phyloP scores from a whole-genome alignment of 352 stramenopile species.

The Phytophthora megakarya region DNA sequence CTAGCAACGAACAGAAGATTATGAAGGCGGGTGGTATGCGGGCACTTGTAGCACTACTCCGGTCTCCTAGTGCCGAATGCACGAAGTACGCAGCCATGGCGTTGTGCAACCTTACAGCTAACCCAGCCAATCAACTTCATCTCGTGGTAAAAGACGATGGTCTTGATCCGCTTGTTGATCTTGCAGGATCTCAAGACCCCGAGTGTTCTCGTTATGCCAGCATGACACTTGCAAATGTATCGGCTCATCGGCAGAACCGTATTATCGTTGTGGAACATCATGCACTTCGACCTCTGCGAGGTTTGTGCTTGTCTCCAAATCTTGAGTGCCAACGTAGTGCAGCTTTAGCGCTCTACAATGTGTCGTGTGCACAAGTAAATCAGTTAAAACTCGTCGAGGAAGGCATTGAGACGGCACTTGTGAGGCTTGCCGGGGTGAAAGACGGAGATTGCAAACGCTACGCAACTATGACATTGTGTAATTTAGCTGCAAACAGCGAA shows the following conservation, averaged over 20 bases:
- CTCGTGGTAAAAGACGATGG: constrained; percentile 84
- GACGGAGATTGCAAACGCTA: constrained; percentile 95
- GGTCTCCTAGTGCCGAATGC: constrained; percentile 54
- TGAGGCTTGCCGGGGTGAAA: constrained; percentile 77
- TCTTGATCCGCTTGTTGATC: constrained; percentile 78
- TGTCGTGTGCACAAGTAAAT: constrained; percentile 92
- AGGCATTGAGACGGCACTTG: constrained; percentile 87
- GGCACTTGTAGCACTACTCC: constrained; percentile 67
- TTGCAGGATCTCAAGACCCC: constrained; percentile 66
- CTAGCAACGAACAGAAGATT: constrained; percentile 74
- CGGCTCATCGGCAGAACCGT: constrained; percentile 88
- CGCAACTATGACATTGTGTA: constrained; percentile 95
- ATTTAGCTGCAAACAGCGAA: constrained; percentile 94
- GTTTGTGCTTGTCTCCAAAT: constrained; percentile 78
- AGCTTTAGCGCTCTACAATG: constrained; percentile 94
- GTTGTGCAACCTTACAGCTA: constrained; percentile 94
- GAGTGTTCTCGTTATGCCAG: constrained; percentile 90
- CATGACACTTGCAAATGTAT: constrained; percentile 95
- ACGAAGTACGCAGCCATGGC: constrained; percentile 93
- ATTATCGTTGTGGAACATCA: constrained; percentile 88
- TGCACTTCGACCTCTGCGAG: constrained; percentile 78
- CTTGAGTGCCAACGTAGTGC: constrained; percentile 92
- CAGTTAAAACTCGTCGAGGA: constrained; percentile 90
- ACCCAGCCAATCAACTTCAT: constrained; percentile 89
- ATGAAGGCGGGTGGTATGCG: constrained; percentile 76